Base-by-base conservation (phyloP, 257 asterid species). In the Catharanthus roseus region DNA sequence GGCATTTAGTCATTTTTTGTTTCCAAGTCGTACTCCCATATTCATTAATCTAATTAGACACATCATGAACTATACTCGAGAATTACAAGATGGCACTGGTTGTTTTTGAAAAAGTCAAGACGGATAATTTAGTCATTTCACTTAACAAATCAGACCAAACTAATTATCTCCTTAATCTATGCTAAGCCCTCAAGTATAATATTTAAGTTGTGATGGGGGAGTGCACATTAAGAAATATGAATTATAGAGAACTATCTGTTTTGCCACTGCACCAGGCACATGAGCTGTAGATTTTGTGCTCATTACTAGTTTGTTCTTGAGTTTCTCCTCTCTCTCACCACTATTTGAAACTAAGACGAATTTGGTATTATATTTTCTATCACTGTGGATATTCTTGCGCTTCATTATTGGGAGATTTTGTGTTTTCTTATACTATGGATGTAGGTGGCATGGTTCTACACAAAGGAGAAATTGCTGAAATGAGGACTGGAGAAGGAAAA, bases 401-500 rank as follows among this genome's bases (percentile, higher is more conserved):
- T 0, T 29, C 0, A 26, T 50, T 33, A 10, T 5, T 0, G 8
- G 47, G 31, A 29, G 19, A n/a, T 23, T 38, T 31, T 63, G 33
- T 67, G 4, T 55, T 75, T 42, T 50, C 73, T 58, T 75, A 36
- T 57, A 71, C 24, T 72, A 76, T 39, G 77, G 3, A 49, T 64
- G 45, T 65, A 89, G 97, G 98, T 77, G 96, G 93, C 49, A 91
- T 93, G 93, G 99, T 91, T 79, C 97, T 93, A 68, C 99, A 93
- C 82, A 93, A 89, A 81, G 99, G 99, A 71, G 95, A 93, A 81
- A 93, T 93, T 75, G 95, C 99, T 73, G 99, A 93, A 81, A 93
- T 93, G 97, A 89, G 92, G 80, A 93, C 99, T 19, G 99, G 99
- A 73, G 99, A 93, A 88, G 99, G 99, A 19, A 93, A 93, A 85